Evolutionary conservation across 2,329 filamentous ascomycete species (phyloP).

Genomic region (Fusarium sp.): DNA sequence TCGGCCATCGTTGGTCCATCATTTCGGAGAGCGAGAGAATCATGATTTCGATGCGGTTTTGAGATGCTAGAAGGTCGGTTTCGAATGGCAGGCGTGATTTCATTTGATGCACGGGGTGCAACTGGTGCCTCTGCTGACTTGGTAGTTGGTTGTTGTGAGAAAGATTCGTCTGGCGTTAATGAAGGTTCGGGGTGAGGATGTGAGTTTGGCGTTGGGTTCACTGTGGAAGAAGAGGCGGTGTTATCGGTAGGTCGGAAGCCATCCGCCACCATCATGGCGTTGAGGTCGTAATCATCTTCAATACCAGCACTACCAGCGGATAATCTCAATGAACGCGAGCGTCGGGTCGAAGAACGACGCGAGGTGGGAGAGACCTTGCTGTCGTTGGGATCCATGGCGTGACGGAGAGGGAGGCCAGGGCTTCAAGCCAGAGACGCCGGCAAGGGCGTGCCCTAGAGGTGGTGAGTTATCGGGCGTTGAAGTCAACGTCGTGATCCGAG

Average conservation of each 20-base stretch:
- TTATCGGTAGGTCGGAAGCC: constrained; percentile 60
- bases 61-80: constrained; percentile 66
- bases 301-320: constrained; percentile 47
- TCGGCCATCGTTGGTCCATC: constrained; percentile 55
- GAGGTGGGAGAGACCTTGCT: constrained; percentile 55
- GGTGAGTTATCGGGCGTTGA: constrained; percentile 36
- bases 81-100: constrained; percentile 38
- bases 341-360: constrained; percentile 58
- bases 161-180: constrained; percentile 30
- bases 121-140: constrained; percentile 27
- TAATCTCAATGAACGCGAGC: constrained; percentile 57
- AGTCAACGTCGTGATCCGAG: constrained; percentile 30
- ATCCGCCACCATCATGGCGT: constrained; percentile 64
- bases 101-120: constrained; percentile 30
- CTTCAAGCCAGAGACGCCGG: constrained; percentile 44
- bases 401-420: constrained; percentile 35
- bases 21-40: constrained; percentile 64
- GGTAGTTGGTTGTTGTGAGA: constrained; percentile 7
- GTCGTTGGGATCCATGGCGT: constrained; percentile 57
- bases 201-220: constrained; percentile 40
- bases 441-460: constrained; percentile 43
- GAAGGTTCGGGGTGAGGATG: constrained; percentile 26
- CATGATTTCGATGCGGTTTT: constrained; percentile 63
- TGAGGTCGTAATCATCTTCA: constrained; percentile 63
- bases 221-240: constrained; percentile 6